phyloP scores from a whole-genome alignment of 202 grass and related monocot genomes.

The Carex sylvatica region DNA sequence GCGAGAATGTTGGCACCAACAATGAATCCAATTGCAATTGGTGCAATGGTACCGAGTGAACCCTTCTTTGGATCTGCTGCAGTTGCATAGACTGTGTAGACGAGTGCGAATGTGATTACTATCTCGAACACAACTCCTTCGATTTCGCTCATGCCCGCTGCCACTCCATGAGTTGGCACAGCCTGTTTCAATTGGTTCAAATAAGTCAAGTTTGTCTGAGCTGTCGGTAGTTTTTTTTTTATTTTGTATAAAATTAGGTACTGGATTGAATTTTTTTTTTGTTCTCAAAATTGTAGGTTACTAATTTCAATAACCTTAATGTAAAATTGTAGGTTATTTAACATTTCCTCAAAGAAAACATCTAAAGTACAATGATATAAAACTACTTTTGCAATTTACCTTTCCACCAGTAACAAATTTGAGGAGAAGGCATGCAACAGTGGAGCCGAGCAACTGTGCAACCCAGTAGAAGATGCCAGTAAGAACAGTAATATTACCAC shows the following conservation, averaged over 20 bases:
- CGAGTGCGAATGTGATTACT: slow-evolving; percentile 73
- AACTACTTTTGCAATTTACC: slow-evolving; percentile 17
- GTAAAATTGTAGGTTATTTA: not conserved
- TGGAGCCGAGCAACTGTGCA: slow-evolving; percentile 60
- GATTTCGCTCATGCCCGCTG: slow-evolving; percentile 46
- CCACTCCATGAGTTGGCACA: slow-evolving; percentile 58
- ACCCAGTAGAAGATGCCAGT: slow-evolving; percentile 72
- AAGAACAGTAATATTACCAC: slow-evolving; percentile 76
- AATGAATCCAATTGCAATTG: slow-evolving; percentile 81
- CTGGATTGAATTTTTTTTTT: not conserved
- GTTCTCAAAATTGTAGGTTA: not conserved
- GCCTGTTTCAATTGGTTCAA: slow-evolving; percentile 19
- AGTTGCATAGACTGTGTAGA: slow-evolving; percentile 80
- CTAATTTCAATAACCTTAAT: not conserved
- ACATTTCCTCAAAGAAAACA: not conserved
- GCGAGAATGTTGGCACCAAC: slow-evolving; percentile 80
- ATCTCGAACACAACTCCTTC: slow-evolving; percentile 64
- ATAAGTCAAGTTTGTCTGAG: not conserved
- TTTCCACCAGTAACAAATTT: slow-evolving; percentile 59
- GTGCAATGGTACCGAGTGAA: slow-evolving; percentile 53
- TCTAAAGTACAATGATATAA: no score
- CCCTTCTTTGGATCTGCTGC: slow-evolving; percentile 76
- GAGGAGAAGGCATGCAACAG: slow-evolving; percentile 65
- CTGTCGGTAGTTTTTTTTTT: not conserved
- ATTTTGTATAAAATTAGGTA: not conserved